Evolutionary conservation across 2,329 filamentous ascomycete species (phyloP), one percentile per base, ranked within the genome.

Genomic region (Corinectria fuckeliana): DNA sequence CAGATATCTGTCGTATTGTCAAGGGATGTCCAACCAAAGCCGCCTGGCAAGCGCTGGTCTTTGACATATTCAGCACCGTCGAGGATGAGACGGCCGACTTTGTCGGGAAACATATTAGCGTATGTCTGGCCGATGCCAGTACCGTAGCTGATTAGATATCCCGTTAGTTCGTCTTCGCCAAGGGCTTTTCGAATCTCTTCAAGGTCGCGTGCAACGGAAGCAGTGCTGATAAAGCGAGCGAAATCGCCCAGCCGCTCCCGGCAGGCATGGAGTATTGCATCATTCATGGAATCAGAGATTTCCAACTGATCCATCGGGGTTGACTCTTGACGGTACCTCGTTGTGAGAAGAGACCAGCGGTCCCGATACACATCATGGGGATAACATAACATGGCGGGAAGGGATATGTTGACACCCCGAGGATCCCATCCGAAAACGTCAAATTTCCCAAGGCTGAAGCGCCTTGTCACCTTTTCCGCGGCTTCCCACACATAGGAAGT

Each of bases 391-490:
- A 80, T 66, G 3, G 76, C 67, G 0, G 82, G 82, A 6, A 76
- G 76, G 1, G 81, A 79, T 1, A 72, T 67, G 62, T 84, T 84
- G 50, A 84, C 80, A 1, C 82, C 82, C 3, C 82, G 77, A 14
- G 82, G 82, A 52, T 85, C 82, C 77, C 80, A 85, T 16, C 81
- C 80, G 14, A 85, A 67, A 5, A 83, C 77, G 57, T 84, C 81
- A 18, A 77, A 81, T 16, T 71, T 66, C 18, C 77, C 74, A 28
- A 75, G 75, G 56, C 79, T 81, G 10, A 83, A 69, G 3, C 78
- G 76, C 53, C 75, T 64, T 3, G 78, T 76, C 25, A 80, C 58
- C 0, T 60, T 52, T 55, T 81, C 75, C 3, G 72, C 76, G 0
- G 62, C 62, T 5, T 73, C 64, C 78, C 78, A 82, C 3, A 71